These are phyloP conservation scores for Thielaviopsis euricoi DNA, from an alignment of 2,329 filamentous ascomycete genomes.

Conservation along the genomic window DNA sequence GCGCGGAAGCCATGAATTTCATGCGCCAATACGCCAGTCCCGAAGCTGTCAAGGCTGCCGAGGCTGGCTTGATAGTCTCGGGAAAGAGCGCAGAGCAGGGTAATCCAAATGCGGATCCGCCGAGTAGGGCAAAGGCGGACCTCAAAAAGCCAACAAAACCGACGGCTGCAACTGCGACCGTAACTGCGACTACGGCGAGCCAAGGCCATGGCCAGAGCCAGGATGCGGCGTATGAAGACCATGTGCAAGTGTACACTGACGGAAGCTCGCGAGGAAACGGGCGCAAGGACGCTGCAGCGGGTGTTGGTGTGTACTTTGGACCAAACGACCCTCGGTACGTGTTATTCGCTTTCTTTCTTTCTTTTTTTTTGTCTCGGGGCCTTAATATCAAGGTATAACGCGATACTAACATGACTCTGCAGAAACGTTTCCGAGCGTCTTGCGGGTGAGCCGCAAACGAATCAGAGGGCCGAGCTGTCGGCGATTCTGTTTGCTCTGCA, in stretches of 20 bases:
- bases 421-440: slow-evolving; percentile 62
- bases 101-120: slow-evolving; percentile 14
- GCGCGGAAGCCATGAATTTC: slow-evolving; percentile 61
- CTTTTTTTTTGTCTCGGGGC: not conserved
- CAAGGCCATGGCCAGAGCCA: too few species aligned
- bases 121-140: slow-evolving; percentile 15
- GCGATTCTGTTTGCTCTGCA: slow-evolving; percentile 75
- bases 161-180: not conserved
- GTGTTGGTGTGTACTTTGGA: slow-evolving; percentile 49
- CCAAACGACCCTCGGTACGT: slow-evolving; percentile 34
- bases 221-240: slow-evolving; percentile 21
- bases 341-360: slow-evolving; percentile 2
- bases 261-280: slow-evolving; percentile 46
- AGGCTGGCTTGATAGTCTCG: slow-evolving; percentile 11
- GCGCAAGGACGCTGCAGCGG: slow-evolving; percentile 34
- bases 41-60: slow-evolving; percentile 26
- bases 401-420: not conserved
- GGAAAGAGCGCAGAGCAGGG: slow-evolving; percentile 18
- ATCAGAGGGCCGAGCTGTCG: slow-evolving; percentile 88
- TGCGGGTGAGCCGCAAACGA: slow-evolving; percentile 62
- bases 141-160: slow-evolving; percentile 15
- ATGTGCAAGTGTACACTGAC: slow-evolving; percentile 37
- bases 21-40: slow-evolving; percentile 36
- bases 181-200: too few species aligned
- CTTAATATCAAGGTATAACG: too few species aligned